Evolutionary conservation across 495 filamentous ascomycete genomes (phyloP).

Genomic region (Chlorociboria aeruginascens): DNA sequence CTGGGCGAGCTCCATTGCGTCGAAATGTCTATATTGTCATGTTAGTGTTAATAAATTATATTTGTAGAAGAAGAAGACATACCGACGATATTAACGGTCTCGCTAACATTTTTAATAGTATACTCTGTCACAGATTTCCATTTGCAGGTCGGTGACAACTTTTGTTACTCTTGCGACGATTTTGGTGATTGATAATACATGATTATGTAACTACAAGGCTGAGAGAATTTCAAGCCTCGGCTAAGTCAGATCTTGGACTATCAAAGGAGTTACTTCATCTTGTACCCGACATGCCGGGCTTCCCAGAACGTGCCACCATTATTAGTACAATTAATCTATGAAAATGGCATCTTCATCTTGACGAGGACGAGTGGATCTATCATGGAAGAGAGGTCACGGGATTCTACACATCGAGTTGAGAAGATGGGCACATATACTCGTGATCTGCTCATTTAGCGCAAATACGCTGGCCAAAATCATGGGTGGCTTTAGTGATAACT

Average conservation of each 20-base stretch:
- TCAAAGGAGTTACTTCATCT: too few relatives aligned
- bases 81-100: constrained; percentile 25
- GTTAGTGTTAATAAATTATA: neutral
- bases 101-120: constrained; percentile 11
- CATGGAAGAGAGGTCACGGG: constrained; percentile 52
- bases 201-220: constrained; percentile 9
- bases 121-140: too few relatives aligned
- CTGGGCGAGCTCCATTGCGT: constrained; percentile 24
- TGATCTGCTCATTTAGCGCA: constrained; percentile 68
- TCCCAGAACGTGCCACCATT: too few relatives aligned
- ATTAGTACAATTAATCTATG: neutral
- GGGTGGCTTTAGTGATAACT: constrained; percentile 52
- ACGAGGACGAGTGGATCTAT: constrained; percentile 69
- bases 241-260: neutral
- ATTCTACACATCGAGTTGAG: constrained; percentile 83
- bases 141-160: neutral
- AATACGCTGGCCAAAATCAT: constrained; percentile 74
- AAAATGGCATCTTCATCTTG: constrained; percentile 32
- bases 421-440: constrained; percentile 67
- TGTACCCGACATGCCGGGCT: too few relatives aligned
- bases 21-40: constrained; percentile 17
- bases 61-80: neutral
- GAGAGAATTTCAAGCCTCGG: neutral
- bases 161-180: neutral
- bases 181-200: constrained; percentile 13